A percentile compares a stretch with the other conserved stretches of the same genome.
Conservation (phyloP, 306 rosid species). For the Sechiopsis laciniata region DNA sequence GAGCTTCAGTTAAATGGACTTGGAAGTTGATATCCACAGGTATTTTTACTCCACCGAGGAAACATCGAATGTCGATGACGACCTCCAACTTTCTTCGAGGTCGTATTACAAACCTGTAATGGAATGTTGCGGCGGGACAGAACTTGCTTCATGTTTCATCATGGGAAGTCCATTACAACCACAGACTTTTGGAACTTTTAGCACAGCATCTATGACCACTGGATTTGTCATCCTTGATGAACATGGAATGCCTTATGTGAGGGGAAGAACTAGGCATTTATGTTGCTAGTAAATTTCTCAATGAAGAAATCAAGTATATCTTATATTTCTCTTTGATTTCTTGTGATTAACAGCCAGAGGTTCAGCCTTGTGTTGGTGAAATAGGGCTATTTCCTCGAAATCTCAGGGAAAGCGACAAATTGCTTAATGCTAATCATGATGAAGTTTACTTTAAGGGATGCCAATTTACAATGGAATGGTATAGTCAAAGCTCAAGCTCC, state of each 20-base stretch:
- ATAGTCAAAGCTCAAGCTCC: background rate
- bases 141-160: slow-evolving; percentile 62
- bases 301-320: background rate
- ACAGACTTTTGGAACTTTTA: slow-evolving; percentile 77
- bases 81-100: slow-evolving; percentile 80
- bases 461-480: slow-evolving; percentile 68
- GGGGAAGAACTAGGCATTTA: slow-evolving; percentile 13
- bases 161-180: slow-evolving; percentile 59
- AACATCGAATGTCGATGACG: slow-evolving; percentile 72
- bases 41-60: slow-evolving; percentile 58
- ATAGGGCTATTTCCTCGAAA: slow-evolving; percentile 53
- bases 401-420: slow-evolving; percentile 61
- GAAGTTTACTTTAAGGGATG: slow-evolving; percentile 78
- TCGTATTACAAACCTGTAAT: slow-evolving; percentile 59
- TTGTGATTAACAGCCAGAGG: slow-evolving; percentile 50
- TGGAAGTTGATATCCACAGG: slow-evolving; percentile 37
- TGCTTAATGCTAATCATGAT: slow-evolving; percentile 69
- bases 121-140: slow-evolving; percentile 80
- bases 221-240: slow-evolving; percentile 67
- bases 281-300: background rate
- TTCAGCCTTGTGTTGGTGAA: slow-evolving; percentile 67
- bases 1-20: background rate
- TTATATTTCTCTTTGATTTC: slow-evolving; percentile 18
- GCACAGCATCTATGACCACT: slow-evolving; percentile 62
- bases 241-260: slow-evolving; percentile 62